Evolutionary conservation across 805 yeast species (phyloP).

Genomic region (Hermanozyma aechmeae): DNA sequence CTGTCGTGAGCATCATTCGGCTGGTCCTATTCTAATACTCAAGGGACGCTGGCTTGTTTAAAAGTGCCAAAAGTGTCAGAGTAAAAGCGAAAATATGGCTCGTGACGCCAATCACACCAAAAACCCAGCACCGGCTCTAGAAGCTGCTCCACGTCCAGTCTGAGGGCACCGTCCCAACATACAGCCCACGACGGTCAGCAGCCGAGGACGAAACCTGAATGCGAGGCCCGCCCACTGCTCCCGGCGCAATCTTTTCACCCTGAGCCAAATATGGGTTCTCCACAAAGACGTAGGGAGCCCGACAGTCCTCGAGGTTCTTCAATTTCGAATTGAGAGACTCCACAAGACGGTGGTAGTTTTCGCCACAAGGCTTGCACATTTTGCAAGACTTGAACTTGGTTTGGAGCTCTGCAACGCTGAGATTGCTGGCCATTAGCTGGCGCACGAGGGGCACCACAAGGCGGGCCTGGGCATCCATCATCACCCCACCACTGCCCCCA

Average conservation of each 20-base stretch:
- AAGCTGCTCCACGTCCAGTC: slow-evolving; percentile 52
- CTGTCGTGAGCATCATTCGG: too few species aligned
- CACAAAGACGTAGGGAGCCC: slow-evolving; percentile 15
- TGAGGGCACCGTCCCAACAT: slow-evolving; percentile 7
- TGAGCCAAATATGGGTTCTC: slow-evolving; percentile 23
- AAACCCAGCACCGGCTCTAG: slow-evolving; percentile 12
- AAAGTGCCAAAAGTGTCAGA: not conserved
- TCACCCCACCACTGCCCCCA: too few species aligned
- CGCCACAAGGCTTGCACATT: slow-evolving; percentile 11
- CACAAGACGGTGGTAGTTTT: slow-evolving; percentile 10
- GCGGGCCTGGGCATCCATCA: slow-evolving; percentile 15
- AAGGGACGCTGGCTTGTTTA: not conserved
- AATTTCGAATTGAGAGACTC: slow-evolving; percentile 18
- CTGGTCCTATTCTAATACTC: too few species aligned
- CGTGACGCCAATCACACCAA: not conserved
- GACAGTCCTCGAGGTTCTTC: slow-evolving; percentile 9
- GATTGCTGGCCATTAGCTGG: slow-evolving; percentile 8
- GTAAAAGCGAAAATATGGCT: not conserved
- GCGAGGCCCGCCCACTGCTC: too few species aligned
- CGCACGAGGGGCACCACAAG: slow-evolving; percentile 27
- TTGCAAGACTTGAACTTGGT: slow-evolving; percentile 9
- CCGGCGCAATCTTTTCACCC: slow-evolving; percentile 2
- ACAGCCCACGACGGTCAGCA: too few species aligned
- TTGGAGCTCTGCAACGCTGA: slow-evolving; percentile 3
- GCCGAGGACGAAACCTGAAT: too few species aligned